A percentile compares a stretch with the other conserved stretches of the same genome.
Conservation (phyloP, 306 rosid genomes). For the Citrullus colocynthis region DNA sequence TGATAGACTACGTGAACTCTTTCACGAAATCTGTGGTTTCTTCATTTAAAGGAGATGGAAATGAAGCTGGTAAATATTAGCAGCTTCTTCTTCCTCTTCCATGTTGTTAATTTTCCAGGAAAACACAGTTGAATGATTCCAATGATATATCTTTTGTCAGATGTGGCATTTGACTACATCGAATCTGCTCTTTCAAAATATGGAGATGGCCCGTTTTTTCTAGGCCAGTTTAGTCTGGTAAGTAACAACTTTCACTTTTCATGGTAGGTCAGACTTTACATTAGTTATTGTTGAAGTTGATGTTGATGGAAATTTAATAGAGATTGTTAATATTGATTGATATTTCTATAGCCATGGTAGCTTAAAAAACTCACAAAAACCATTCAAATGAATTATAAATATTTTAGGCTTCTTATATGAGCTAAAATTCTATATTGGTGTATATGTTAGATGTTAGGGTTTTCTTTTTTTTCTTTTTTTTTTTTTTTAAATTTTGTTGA, state of each 20-base stretch:
- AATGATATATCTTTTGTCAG: constrained; percentile 19
- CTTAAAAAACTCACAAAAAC: neutral
- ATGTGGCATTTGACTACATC: constrained; percentile 46
- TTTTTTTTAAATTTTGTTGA: neutral
- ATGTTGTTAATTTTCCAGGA: neutral
- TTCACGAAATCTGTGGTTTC: constrained; percentile 35
- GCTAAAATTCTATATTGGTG: neutral
- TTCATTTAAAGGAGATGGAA: constrained; percentile 45
- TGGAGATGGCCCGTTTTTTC: constrained; percentile 69
- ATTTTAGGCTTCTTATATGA: too few relatives aligned
- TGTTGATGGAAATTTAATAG: neutral
- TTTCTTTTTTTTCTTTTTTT: too few relatives aligned
- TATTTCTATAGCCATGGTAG: neutral
- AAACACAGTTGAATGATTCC: neutral
- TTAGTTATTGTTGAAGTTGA: neutral
- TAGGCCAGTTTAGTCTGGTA: constrained; percentile 74
- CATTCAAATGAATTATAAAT: neutral
- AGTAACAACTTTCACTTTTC: neutral
- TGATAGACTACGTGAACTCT: constrained; percentile 40
- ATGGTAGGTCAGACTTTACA: neutral
- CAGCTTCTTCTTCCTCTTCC: constrained; percentile 8
- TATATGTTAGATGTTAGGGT: neutral
- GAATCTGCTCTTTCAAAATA: constrained; percentile 65
- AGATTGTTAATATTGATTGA: neutral
- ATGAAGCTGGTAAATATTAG: constrained; percentile 36